phyloP scores from a whole-genome alignment of 2,329 filamentous ascomycete species.

The Raffaelea ambrosiae region DNA sequence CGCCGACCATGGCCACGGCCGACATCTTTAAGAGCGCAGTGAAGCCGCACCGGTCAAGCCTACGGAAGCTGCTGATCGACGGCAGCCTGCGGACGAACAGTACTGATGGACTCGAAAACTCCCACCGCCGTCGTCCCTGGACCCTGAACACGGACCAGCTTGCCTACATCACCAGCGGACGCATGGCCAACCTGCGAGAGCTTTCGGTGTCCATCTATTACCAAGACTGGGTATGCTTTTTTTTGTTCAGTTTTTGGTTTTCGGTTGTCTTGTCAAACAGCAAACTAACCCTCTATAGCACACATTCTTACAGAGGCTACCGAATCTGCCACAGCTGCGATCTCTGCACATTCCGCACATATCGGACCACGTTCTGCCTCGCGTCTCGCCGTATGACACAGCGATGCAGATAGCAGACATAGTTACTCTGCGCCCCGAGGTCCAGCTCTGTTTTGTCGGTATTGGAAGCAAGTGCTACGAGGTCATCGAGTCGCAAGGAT shows the following conservation, averaged over 20 bases:
- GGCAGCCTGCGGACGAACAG: conserved; percentile 48
- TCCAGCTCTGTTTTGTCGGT: conserved; percentile 70
- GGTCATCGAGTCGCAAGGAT: conserved; percentile 56
- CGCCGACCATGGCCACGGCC: conserved; percentile 53
- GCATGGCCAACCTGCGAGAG: conserved; percentile 64
- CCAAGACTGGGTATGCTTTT: conserved; percentile 59
- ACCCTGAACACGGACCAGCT: conserved; percentile 61
- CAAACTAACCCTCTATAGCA: conserved; percentile 41
- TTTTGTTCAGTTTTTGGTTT: not conserved
- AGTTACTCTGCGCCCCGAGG: conserved; percentile 64
- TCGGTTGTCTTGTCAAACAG: not conserved
- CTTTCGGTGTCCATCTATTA: conserved; percentile 65
- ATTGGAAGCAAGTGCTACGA: conserved; percentile 75
- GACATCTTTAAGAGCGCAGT: conserved; percentile 63
- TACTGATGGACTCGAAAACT: conserved; percentile 24
- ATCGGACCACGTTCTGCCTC: conserved; percentile 11
- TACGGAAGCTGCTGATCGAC: conserved; percentile 67
- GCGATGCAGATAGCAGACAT: conserved; percentile 72
- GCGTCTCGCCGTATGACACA: conserved; percentile 45
- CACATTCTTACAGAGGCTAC: conserved; percentile 67
- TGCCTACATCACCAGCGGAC: conserved; percentile 65
- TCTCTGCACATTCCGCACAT: conserved; percentile 27
- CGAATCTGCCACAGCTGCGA: conserved; percentile 59
- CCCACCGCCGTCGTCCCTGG: conserved; percentile 57
- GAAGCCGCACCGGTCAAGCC: conserved; percentile 59